phyloP scores from a whole-genome alignment of 352 stramenopile species.

The Globisporangium paddicum region DNA sequence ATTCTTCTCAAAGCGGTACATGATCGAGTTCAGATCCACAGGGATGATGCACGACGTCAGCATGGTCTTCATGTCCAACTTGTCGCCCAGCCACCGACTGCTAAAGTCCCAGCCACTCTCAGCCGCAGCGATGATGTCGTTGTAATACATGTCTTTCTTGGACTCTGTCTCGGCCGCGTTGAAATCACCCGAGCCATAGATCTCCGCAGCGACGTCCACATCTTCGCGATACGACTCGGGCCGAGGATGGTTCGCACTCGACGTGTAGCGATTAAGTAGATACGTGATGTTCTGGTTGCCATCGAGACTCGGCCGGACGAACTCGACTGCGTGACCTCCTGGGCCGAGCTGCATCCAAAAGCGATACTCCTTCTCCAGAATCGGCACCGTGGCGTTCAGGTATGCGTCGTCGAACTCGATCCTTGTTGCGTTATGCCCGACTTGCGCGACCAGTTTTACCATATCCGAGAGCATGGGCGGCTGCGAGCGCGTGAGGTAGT shows the following conservation, averaged over 20 bases:
- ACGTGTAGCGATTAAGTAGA: slow-evolving; percentile 80
- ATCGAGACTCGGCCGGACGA: slow-evolving; percentile 16
- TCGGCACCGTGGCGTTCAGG: slow-evolving; percentile 40
- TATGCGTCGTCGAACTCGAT: slow-evolving; percentile 47
- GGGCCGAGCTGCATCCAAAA: slow-evolving; percentile 83
- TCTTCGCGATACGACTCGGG: slow-evolving; percentile 88
- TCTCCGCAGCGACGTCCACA: slow-evolving; percentile 52
- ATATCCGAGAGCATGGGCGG: slow-evolving; percentile 89
- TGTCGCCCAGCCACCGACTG: slow-evolving; percentile 73
- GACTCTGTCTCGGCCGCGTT: slow-evolving; percentile 30
- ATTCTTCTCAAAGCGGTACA: slow-evolving; percentile 79
- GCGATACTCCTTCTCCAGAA: slow-evolving; percentile 75
- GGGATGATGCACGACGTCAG: slow-evolving; percentile 64
- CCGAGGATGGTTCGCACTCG: slow-evolving; percentile 61
- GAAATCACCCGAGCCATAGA: slow-evolving; percentile 39
- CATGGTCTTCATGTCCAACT: slow-evolving; percentile 66
- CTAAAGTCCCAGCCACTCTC: slow-evolving; percentile 92
- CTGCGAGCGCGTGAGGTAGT: slow-evolving; percentile 90
- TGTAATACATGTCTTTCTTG: slow-evolving; percentile 76
- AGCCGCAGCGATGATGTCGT: slow-evolving; percentile 75
- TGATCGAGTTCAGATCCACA: slow-evolving; percentile 82
- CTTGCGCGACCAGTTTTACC: slow-evolving; percentile 52
- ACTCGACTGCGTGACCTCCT: slow-evolving; percentile 52
- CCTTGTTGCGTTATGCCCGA: slow-evolving; percentile 23
- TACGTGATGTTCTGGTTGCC: slow-evolving; percentile 16